Percentiles rank a stretch among this genome's conserved stretches.
Evolutionary conservation across 108 stramenopile species (phyloP).

Genomic region (Schizochytrium sp.): DNA sequence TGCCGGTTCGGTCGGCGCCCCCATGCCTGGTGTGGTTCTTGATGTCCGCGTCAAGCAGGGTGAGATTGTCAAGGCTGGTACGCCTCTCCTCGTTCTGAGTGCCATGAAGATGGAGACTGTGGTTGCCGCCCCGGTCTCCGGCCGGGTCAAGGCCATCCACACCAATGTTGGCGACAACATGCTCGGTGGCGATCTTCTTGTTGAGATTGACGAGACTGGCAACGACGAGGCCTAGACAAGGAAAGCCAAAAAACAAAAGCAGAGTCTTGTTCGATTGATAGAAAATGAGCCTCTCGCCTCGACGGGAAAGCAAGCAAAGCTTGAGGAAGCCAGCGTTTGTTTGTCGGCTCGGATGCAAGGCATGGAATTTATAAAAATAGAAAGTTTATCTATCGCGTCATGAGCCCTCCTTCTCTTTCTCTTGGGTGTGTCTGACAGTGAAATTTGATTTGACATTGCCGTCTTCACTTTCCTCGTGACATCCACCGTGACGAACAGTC

Average conservation of each 20-base stretch:
- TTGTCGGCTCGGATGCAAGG: too few relatives aligned
- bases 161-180: slow-evolving; percentile 78
- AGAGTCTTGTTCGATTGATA: too few relatives aligned
- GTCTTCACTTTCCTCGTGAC: too few relatives aligned
- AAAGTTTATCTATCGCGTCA: too few relatives aligned
- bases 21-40: slow-evolving; percentile 92
- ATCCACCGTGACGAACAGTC: too few relatives aligned
- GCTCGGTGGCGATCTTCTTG: slow-evolving; percentile 73
- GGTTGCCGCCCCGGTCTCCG: slow-evolving; percentile 66
- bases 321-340: too few relatives aligned
- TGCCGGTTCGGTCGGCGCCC: slow-evolving; percentile 68
- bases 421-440: too few relatives aligned
- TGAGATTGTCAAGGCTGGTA: slow-evolving; percentile 73
- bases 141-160: slow-evolving; percentile 61
- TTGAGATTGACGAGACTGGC: slow-evolving; percentile 60
- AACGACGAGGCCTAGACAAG: background rate
- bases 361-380: too few relatives aligned
- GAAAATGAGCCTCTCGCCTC: too few relatives aligned
- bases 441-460: too few relatives aligned
- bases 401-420: too few relatives aligned
- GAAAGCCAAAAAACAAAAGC: background rate
- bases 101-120: slow-evolving; percentile 99
- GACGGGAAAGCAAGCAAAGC: too few relatives aligned
- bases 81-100: slow-evolving; percentile 68
- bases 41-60: slow-evolving; percentile 76